These are phyloP conservation scores for Neurospora sp. DNA, from an alignment of 495 filamentous ascomycete genomes.

Conservation along the genomic window DNA sequence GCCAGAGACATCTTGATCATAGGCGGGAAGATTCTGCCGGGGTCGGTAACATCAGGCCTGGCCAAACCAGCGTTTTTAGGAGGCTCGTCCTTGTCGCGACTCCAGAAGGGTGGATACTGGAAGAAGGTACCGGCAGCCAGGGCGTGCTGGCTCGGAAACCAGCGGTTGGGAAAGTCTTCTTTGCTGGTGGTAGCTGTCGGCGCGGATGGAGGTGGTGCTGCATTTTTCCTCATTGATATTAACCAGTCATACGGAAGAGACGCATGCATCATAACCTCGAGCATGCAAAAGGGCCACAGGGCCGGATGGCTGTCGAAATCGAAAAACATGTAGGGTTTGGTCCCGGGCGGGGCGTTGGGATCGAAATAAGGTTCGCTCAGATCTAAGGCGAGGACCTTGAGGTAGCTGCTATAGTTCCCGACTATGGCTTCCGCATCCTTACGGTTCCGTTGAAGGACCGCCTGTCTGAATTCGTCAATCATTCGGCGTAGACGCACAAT, in stretches of 20 bases:
- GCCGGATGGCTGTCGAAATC: neutral
- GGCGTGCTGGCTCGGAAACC: neutral
- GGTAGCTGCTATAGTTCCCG: neutral
- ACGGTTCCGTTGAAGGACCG: neutral
- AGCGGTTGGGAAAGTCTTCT: neutral
- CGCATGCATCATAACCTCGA: neutral
- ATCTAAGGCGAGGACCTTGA: neutral
- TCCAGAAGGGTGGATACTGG: neutral
- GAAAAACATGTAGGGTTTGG: neutral
- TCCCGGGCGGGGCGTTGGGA: neutral
- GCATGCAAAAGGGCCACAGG: neutral
- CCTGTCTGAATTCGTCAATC: neutral
- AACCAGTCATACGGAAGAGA: neutral
- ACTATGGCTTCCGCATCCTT: neutral
- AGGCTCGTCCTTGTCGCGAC: neutral
- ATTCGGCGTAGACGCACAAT: neutral
- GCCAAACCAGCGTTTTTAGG: neutral
- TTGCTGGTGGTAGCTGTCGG: neutral
- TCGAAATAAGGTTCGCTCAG: neutral
- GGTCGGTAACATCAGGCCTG: neutral
- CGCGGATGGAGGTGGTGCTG: neutral
- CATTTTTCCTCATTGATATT: neutral
- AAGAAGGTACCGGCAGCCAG: neutral
- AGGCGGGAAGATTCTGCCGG: neutral
- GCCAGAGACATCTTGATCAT: neutral